Conservation (phyloP, 352 stramenopile genomes). For the Globisporangium okanoganense region DNA sequence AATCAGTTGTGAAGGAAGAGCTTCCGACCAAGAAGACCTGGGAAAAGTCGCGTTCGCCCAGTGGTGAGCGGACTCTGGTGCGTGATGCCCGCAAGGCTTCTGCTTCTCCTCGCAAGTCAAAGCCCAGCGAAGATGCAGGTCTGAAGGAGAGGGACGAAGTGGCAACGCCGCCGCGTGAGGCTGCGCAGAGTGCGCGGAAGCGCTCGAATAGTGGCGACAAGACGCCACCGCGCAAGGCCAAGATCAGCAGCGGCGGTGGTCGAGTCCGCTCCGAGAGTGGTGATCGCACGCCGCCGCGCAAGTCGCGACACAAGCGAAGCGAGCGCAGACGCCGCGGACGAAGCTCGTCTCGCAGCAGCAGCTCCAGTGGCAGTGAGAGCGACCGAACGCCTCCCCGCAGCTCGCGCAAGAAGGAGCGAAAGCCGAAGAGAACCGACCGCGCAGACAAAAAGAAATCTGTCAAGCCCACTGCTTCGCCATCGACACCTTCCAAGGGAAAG, state of each 20-base stretch:
- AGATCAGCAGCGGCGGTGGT: slow-evolving; percentile 5
- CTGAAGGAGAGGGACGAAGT: background rate
- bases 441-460: background rate
- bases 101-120: slow-evolving; percentile 3
- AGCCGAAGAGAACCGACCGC: background rate
- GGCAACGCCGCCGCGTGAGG: slow-evolving; percentile 1
- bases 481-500: background rate
- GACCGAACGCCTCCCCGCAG: slow-evolving; percentile 22
- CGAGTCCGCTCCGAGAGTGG: slow-evolving; percentile 9
- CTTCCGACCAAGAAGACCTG: background rate
- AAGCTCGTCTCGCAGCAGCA: slow-evolving; percentile 8
- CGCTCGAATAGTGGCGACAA: slow-evolving; percentile 15
- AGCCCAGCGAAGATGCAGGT: background rate
- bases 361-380: slow-evolving; percentile 4
- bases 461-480: background rate
- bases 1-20: background rate
- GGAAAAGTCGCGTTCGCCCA: slow-evolving; percentile 1
- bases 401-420: slow-evolving; percentile 9
- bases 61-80: slow-evolving; percentile 3
- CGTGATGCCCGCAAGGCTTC: background rate
- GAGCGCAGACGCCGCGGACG: slow-evolving; percentile 6
- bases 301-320: slow-evolving; percentile 6
- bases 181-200: background rate
- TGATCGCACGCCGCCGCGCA: slow-evolving; percentile 8
- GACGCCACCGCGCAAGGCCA: slow-evolving; percentile 32